phyloP scores from a whole-genome alignment of 129 eudicot species.

The Escallonia rubra region DNA sequence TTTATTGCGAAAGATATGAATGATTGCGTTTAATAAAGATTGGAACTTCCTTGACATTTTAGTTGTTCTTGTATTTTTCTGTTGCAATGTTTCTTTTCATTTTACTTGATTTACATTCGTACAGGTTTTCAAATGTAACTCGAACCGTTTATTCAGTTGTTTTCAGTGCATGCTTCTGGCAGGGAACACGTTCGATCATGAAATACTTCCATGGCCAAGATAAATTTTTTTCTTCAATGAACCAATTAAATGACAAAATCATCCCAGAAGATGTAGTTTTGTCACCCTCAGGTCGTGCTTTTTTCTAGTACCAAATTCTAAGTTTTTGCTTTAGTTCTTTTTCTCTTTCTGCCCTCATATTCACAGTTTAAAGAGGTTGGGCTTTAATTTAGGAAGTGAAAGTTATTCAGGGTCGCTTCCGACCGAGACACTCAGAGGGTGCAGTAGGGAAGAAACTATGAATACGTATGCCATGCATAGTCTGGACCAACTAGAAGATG shows the following conservation, averaged over 20 bases:
- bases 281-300: slow-evolving; percentile 41
- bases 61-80: not conserved
- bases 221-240: slow-evolving; percentile 21
- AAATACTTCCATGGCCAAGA: slow-evolving; percentile 59
- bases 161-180: slow-evolving; percentile 12
- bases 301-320: slow-evolving; percentile 5
- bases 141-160: too few relatives aligned
- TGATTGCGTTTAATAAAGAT: too few relatives aligned
- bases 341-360: not conserved
- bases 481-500: slow-evolving; percentile 21
- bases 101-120: not conserved
- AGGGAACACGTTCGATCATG: slow-evolving; percentile 86
- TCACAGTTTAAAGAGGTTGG: slow-evolving; percentile 2
- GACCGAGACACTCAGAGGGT: slow-evolving; percentile 23
- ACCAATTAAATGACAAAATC: slow-evolving; percentile 28
- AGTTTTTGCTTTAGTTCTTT: slow-evolving; percentile 1
- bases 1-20: too few relatives aligned
- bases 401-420: slow-evolving; percentile 16
- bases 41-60: not conserved
- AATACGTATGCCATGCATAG: slow-evolving; percentile 5
- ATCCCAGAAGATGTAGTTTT: slow-evolving; percentile 28
- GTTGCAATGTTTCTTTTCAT: not conserved
- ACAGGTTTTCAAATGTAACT: not conserved
- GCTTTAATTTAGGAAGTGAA: slow-evolving; percentile 28
- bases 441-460: slow-evolving; percentile 21